Evolutionary conservation across 1,139 yeast species (phyloP).

Genomic region (Wickerhamomyces sp.): DNA sequence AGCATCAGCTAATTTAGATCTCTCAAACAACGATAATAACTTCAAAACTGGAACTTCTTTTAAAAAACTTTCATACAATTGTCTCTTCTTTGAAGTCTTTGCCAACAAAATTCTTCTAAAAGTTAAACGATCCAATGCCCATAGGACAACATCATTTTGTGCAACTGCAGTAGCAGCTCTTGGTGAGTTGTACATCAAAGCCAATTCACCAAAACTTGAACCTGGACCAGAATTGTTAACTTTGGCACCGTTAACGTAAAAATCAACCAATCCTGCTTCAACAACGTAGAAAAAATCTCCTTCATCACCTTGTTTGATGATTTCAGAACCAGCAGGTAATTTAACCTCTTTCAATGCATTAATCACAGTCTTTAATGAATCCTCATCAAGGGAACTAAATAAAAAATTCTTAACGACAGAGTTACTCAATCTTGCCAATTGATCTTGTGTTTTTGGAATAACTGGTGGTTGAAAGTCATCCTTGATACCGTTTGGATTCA

Average conservation of each 20-base stretch:
- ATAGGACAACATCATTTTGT: conserved; percentile 61
- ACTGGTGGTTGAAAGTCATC: conserved; percentile 72
- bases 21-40: conserved; percentile 69
- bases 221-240: conserved; percentile 80
- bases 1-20: conserved; percentile 93
- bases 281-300: conserved; percentile 92
- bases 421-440: conserved; percentile 60
- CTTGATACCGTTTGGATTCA: conserved; percentile 35
- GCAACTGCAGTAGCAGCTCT: conserved; percentile 95
- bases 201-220: conserved; percentile 92
- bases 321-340: conserved; percentile 53
- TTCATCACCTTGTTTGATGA: conserved; percentile 91
- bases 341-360: conserved; percentile 74
- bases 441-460: conserved; percentile 55
- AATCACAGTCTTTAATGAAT: conserved; percentile 70
- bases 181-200: conserved; percentile 95
- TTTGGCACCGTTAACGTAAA: conserved; percentile 64
- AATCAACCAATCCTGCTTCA: conserved; percentile 81
- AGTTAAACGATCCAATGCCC: conserved; percentile 93
- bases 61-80: conserved; percentile 84
- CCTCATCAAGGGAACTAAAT: conserved; percentile 71
- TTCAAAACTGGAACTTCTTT: conserved; percentile 81
- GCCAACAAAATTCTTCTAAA: conserved; percentile 89
- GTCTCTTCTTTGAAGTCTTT: conserved; percentile 84
- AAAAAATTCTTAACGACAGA: conserved; percentile 78